Evolutionary conservation across 208 protist species (phyloP).

Genomic region (Crithidia fasciculata): DNA sequence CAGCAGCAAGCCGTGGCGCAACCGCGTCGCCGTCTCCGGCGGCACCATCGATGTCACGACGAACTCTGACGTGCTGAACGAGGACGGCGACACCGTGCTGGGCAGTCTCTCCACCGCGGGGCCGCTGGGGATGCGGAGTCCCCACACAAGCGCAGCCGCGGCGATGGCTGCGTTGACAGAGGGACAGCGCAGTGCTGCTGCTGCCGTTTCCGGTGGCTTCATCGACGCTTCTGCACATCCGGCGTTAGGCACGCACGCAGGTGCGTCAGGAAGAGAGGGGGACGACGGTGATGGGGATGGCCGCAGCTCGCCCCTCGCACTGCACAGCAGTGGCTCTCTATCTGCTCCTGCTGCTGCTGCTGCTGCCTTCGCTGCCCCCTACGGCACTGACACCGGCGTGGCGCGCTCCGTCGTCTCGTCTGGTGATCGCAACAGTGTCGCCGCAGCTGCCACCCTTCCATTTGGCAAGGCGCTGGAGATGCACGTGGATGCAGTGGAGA

Average conservation of each 20-base stretch:
- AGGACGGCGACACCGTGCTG: constrained; percentile 34
- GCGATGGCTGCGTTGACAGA: constrained; percentile 7
- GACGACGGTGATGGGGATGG: not conserved
- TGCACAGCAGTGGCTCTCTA: not conserved
- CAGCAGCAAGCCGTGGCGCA: constrained; percentile 84
- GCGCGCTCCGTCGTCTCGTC: constrained; percentile 17
- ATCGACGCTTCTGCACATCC: not conserved
- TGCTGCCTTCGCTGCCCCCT: constrained; percentile 9
- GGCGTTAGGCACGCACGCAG: not conserved
- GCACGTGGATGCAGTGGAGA: constrained; percentile 73
- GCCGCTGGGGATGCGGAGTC: constrained; percentile 71
- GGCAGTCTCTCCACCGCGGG: constrained; percentile 53
- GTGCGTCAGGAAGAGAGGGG: not conserved
- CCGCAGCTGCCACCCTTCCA: constrained; percentile 54
- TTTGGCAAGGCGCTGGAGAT: constrained; percentile 81
- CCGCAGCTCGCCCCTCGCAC: not conserved
- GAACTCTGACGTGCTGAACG: constrained; percentile 45
- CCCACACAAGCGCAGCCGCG: constrained; percentile 13
- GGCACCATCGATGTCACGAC: constrained; percentile 76
- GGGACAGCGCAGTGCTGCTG: constrained; percentile 6
- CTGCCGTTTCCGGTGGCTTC: not conserved
- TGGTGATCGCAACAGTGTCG: not conserved
- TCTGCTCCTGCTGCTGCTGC: not conserved
- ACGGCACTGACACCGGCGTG: constrained; percentile 25
- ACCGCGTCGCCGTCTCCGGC: constrained; percentile 43